phyloP scores from a whole-genome alignment of 2,329 filamentous ascomycete species.

The Cryphonectria naterciae region DNA sequence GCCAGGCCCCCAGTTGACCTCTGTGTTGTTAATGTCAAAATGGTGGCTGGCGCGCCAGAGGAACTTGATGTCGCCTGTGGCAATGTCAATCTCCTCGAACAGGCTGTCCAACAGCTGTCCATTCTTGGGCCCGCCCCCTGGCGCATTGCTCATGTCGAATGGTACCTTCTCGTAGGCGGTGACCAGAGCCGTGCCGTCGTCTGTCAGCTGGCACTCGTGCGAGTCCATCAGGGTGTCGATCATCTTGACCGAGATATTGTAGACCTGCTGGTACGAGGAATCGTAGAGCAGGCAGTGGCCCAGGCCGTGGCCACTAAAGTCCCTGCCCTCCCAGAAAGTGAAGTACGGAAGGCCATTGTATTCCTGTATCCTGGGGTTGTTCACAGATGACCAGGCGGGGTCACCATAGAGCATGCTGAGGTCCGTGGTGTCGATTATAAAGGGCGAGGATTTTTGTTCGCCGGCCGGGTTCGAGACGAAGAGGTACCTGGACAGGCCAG shows the following conservation, averaged over 20 bases:
- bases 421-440: conserved; percentile 28
- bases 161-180: conserved; percentile 40
- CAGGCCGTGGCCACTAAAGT: conserved; percentile 27
- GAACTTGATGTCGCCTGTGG: conserved; percentile 52
- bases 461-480: conserved; percentile 25
- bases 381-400: conserved; percentile 24
- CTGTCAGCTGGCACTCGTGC: conserved; percentile 47
- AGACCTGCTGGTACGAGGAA: conserved; percentile 23
- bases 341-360: conserved; percentile 28
- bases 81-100: conserved; percentile 54
- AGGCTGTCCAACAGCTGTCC: conserved; percentile 41
- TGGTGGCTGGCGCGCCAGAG: conserved; percentile 49
- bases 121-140: conserved; percentile 32
- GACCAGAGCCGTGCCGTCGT: conserved; percentile 45
- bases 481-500: conserved; percentile 24
- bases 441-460: conserved; percentile 18
- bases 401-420: conserved; percentile 28
- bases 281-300: conserved; percentile 28
- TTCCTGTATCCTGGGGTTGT: conserved; percentile 29
- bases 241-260: conserved; percentile 28
- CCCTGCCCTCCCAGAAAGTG: conserved; percentile 27
- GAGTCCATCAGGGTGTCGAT: conserved; percentile 28
- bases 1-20: conserved; percentile 23
- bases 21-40: conserved; percentile 34
- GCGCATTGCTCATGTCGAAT: conserved; percentile 35